Evolutionary conservation across 495 filamentous ascomycete species (phyloP).

Genomic region (Oidiodendron maius): DNA sequence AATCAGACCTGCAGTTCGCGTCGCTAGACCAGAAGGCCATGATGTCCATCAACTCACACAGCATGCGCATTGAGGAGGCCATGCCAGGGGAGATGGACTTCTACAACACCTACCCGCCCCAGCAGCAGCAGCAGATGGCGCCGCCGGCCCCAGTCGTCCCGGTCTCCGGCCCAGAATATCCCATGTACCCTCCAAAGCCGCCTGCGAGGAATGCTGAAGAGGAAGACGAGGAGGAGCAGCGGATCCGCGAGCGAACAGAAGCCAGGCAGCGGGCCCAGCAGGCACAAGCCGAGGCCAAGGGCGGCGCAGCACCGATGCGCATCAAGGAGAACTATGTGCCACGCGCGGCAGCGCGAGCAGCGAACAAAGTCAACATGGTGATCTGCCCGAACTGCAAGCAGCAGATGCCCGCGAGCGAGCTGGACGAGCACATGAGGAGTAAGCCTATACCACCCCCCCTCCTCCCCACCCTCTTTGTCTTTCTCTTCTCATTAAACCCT

Average conservation of each 20-base stretch:
- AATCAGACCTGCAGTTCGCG: conserved; percentile 85
- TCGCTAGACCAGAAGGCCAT: conserved; percentile 91
- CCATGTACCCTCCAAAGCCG: conserved; percentile 23
- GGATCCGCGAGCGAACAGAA: conserved; percentile 61
- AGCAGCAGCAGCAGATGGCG: conserved; percentile 27
- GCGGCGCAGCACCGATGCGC: conserved; percentile 70
- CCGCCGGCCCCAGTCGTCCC: conserved; percentile 19
- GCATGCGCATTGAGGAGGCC: conserved; percentile 88
- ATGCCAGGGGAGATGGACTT: conserved; percentile 77
- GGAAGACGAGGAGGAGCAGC: conserved; percentile 61
- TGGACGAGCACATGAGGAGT: conserved; percentile 92
- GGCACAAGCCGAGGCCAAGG: conserved; percentile 71
- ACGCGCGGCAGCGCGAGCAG: conserved; percentile 65
- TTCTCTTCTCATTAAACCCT: too few relatives aligned
- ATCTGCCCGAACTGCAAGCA: conserved; percentile 94
- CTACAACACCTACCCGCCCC: conserved; percentile 48
- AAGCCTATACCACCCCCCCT: conserved; percentile 18
- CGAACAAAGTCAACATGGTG: conserved; percentile 57
- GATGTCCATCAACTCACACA: conserved; percentile 67
- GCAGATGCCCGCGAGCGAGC: conserved; percentile 76
- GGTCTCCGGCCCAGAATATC: conserved; percentile 19
- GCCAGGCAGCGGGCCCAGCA: conserved; percentile 67
- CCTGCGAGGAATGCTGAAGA: conserved; percentile 34
- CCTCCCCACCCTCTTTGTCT: too few relatives aligned
- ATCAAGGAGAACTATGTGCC: conserved; percentile 92